phyloP scores from a whole-genome alignment of 164 flowering plant genomes.

The Buxus sempervirens region DNA sequence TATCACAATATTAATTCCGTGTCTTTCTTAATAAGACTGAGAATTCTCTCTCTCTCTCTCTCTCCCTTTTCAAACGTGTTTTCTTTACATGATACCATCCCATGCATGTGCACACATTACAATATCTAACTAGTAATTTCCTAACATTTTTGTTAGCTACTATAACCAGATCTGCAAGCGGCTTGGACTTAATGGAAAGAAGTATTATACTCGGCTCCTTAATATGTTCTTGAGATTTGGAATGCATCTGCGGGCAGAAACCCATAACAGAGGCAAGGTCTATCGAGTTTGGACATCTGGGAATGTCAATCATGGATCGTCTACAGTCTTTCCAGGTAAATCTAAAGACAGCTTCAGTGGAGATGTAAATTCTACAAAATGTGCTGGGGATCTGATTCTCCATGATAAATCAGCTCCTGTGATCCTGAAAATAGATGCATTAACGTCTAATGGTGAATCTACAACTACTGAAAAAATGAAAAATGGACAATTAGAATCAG shows the following conservation, averaged over 20 bases:
- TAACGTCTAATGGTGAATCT: conserved; percentile 22
- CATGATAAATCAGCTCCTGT: conserved; percentile 22
- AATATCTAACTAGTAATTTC: background rate
- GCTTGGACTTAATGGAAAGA: conserved; percentile 73
- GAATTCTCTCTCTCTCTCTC: too few relatives aligned
- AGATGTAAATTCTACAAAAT: conserved; percentile 7
- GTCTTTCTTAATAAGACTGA: too few relatives aligned
- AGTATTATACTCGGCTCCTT: conserved; percentile 44
- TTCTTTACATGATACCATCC: background rate
- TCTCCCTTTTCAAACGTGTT: too few relatives aligned
- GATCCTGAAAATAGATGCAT: conserved; percentile 20
- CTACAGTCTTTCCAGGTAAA: conserved; percentile 20
- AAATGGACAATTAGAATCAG: conserved; percentile 17
- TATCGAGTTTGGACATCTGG: conserved; percentile 76
- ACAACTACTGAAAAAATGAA: conserved; percentile 13
- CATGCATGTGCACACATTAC: background rate
- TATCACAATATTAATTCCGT: background rate
- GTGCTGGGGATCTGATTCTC: conserved; percentile 16
- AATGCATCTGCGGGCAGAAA: conserved; percentile 57
- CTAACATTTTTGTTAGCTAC: conserved; percentile 6
- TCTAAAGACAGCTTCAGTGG: conserved; percentile 21
- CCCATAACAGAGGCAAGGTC: conserved; percentile 40
- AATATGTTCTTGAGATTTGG: conserved; percentile 63
- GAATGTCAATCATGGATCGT: conserved; percentile 36
- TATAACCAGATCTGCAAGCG: conserved; percentile 60